Conservation (phyloP, 768 basidiomycete species). For the Macrolepiota dolichaula region DNA sequence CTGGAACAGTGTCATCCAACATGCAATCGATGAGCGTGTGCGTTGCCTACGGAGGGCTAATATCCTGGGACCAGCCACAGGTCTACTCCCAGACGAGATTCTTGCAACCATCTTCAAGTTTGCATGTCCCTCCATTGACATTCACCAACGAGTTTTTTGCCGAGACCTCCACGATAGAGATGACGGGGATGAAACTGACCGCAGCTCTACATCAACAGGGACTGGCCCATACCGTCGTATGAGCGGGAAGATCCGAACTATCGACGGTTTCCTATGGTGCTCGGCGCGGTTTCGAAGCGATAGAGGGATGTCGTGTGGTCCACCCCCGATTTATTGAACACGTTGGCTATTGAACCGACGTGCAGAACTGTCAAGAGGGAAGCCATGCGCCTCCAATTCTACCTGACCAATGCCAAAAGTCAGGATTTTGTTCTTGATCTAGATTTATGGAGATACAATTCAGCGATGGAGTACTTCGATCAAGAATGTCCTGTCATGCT, state of each 20-base stretch:
- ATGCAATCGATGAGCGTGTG: background rate
- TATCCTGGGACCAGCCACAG: background rate
- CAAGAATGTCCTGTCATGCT: background rate
- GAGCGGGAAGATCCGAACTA: background rate
- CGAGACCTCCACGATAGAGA: background rate
- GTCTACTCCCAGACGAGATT: background rate
- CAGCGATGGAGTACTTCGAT: background rate
- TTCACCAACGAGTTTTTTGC: background rate
- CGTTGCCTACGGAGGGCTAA: background rate
- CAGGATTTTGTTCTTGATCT: background rate
- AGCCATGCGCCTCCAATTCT: background rate
- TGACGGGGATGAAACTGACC: background rate
- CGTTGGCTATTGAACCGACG: background rate
- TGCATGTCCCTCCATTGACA: background rate
- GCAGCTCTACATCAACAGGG: background rate
- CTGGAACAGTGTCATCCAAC: too few species aligned
- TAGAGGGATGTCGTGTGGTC: background rate
- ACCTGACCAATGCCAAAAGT: background rate
- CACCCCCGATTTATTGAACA: background rate
- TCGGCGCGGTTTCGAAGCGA: background rate
- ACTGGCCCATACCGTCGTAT: background rate
- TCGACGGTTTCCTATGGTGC: background rate
- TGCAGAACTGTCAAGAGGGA: background rate
- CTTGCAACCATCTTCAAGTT: background rate
- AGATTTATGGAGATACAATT: background rate